Percentiles rank a stretch among this genome's conserved stretches.
phyloP scores from a whole-genome alignment of 441 rosid species.

The Adansonia grandidieri region DNA sequence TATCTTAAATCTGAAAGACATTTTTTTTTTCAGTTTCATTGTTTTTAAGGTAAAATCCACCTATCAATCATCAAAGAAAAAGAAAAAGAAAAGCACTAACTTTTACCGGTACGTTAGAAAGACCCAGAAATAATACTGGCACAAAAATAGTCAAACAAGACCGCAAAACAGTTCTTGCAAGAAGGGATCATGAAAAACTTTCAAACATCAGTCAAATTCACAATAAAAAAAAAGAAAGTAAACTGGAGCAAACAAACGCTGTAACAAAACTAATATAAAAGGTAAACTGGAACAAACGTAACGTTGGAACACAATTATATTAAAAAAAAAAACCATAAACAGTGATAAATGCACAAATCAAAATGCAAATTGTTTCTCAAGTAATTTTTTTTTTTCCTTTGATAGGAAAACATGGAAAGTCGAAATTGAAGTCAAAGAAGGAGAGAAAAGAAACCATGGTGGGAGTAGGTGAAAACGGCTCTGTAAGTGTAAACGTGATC shows the following conservation, averaged over 20 bases:
- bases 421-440: neutral
- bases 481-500: slow-evolving; percentile 98
- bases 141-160: neutral
- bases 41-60: neutral
- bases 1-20: neutral
- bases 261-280: no score
- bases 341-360: slow-evolving; percentile 13
- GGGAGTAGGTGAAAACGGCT: slow-evolving; percentile 93
- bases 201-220: neutral
- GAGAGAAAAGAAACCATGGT: slow-evolving; percentile 60
- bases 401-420: neutral
- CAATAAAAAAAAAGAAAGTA: neutral
- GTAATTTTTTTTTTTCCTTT: no score
- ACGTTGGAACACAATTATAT: no score
- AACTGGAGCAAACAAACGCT: no score
- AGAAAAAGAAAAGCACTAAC: no score
- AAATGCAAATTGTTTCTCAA: slow-evolving; percentile 4
- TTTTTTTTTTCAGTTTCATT: neutral
- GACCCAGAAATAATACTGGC: neutral
- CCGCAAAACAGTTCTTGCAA: neutral
- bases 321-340: neutral
- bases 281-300: no score
- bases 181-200: neutral
- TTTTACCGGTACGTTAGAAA: neutral
- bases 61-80: neutral